Evolutionary conservation across 2,329 filamentous ascomycete genomes (phyloP).

Genomic region (Tolypocladium nubicola): DNA sequence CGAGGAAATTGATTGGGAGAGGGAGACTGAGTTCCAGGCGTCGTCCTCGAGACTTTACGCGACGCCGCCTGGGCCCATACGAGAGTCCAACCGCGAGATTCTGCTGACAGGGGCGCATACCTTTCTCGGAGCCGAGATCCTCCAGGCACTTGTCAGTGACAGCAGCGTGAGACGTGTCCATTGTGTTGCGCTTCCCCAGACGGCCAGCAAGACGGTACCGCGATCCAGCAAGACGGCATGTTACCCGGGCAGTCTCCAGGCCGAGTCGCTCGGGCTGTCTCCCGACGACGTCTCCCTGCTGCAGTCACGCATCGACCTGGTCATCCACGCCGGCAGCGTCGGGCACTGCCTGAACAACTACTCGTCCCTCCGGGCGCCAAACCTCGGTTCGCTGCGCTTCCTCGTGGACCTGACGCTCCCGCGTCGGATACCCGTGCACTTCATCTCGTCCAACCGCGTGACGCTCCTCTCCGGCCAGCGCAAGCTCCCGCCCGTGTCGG

Average conservation of each 20-base stretch:
- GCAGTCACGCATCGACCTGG: slow-evolving; percentile 19
- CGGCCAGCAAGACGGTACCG: not conserved
- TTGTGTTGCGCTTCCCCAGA: slow-evolving; percentile 28
- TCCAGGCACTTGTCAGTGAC: slow-evolving; percentile 22
- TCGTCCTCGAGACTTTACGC: not conserved
- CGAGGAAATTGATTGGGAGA: not conserved
- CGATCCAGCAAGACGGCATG: not conserved
- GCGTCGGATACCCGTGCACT: slow-evolving; percentile 20
- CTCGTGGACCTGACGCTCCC: slow-evolving; percentile 13
- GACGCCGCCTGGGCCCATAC: not conserved
- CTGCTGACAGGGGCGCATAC: slow-evolving; percentile 13
- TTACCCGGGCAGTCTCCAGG: slow-evolving; percentile 3
- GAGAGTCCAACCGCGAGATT: not conserved
- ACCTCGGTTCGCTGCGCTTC: slow-evolving; percentile 15
- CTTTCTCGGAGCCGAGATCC: slow-evolving; percentile 29
- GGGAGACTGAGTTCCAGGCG: slow-evolving; percentile 14
- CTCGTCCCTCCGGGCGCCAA: slow-evolving; percentile 11
- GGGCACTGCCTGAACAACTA: slow-evolving; percentile 20
- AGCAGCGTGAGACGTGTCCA: slow-evolving; percentile 24
- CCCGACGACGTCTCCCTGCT: not conserved
- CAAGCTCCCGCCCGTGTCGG: not conserved
- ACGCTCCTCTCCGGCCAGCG: slow-evolving; percentile 4
- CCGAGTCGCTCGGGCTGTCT: slow-evolving; percentile 2
- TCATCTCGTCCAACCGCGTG: slow-evolving; percentile 18
- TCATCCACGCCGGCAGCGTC: slow-evolving; percentile 39